phyloP scores from a whole-genome alignment of 768 basidiomycete species.

The Gymnopilus junonius region DNA sequence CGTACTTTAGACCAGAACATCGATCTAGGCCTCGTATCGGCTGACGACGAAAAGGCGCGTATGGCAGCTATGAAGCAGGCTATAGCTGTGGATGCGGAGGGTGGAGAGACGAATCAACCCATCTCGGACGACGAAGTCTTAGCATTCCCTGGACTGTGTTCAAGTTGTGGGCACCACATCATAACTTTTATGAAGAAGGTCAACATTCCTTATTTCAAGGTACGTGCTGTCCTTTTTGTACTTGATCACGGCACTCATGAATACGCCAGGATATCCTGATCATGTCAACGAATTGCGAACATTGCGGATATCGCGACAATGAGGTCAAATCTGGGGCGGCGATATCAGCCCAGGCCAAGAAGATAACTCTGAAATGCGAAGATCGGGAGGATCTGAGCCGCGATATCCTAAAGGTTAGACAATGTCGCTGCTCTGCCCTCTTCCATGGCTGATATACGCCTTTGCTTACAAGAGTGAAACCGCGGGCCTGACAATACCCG shows the following conservation, averaged over 20 bases:
- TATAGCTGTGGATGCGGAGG: slow-evolving; percentile 13
- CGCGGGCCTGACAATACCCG: slow-evolving; percentile 87
- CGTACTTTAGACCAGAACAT: slow-evolving; percentile 84
- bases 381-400: slow-evolving; percentile 91
- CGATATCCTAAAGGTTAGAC: slow-evolving; percentile 88
- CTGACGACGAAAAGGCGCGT: slow-evolving; percentile 40
- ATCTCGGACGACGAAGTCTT: slow-evolving; percentile 84
- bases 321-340: slow-evolving; percentile 96
- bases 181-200: slow-evolving; percentile 97
- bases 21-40: slow-evolving; percentile 69
- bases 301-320: slow-evolving; percentile 96
- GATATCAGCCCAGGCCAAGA: slow-evolving; percentile 86
- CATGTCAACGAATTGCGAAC: slow-evolving; percentile 97
- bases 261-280: slow-evolving; percentile 83
- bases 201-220: slow-evolving; percentile 97
- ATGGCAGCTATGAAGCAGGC: slow-evolving; percentile 5
- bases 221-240: slow-evolving; percentile 28
- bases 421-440: background rate
- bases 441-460: background rate
- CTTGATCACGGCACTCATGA: background rate
- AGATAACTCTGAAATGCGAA: slow-evolving; percentile 86
- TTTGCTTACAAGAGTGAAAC: slow-evolving; percentile 77
- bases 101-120: slow-evolving; percentile 22
- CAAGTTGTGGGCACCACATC: slow-evolving; percentile 81
- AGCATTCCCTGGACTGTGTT: slow-evolving; percentile 86